Percentiles rank a stretch among this genome's conserved stretches.
These are phyloP conservation scores for Pleurotus platypus DNA, from an alignment of 768 basidiomycete species.

Conservation along the genomic window DNA sequence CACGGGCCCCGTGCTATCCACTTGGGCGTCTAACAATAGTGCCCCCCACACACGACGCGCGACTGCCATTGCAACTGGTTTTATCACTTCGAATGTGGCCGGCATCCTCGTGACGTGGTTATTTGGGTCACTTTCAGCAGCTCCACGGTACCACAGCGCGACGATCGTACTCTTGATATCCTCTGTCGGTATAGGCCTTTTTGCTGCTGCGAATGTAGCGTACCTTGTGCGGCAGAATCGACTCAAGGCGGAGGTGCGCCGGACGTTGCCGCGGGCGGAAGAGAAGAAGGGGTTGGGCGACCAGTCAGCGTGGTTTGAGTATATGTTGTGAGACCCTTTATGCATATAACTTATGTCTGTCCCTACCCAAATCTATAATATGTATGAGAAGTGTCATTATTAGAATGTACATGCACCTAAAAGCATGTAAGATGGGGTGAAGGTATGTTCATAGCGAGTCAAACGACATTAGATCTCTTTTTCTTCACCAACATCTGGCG, in stretches of 20 bases:
- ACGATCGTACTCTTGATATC: slow-evolving; percentile 37
- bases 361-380: too few relatives aligned
- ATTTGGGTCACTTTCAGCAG: slow-evolving; percentile 38
- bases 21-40: slow-evolving; percentile 63
- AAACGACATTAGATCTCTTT: background rate
- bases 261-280: slow-evolving; percentile 22
- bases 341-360: too few relatives aligned
- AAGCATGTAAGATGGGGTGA: too few relatives aligned
- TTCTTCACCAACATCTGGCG: background rate
- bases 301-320: slow-evolving; percentile 50
- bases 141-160: slow-evolving; percentile 47
- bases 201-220: slow-evolving; percentile 31
- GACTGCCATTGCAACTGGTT: slow-evolving; percentile 52
- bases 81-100: slow-evolving; percentile 54
- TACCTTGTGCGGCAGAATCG: slow-evolving; percentile 42
- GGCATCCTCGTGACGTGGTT: slow-evolving; percentile 38
- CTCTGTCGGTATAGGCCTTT: slow-evolving; percentile 32
- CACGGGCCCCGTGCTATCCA: slow-evolving; percentile 45
- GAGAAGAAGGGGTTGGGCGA: slow-evolving; percentile 46
- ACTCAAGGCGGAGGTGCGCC: slow-evolving; percentile 37
- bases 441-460: background rate
- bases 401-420: too few relatives aligned
- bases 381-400: too few relatives aligned
- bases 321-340: slow-evolving; percentile 29
- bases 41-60: slow-evolving; percentile 54